Evolutionary conservation across 2,329 filamentous ascomycete genomes (phyloP).

Genomic region (Epichloe sibirici): DNA sequence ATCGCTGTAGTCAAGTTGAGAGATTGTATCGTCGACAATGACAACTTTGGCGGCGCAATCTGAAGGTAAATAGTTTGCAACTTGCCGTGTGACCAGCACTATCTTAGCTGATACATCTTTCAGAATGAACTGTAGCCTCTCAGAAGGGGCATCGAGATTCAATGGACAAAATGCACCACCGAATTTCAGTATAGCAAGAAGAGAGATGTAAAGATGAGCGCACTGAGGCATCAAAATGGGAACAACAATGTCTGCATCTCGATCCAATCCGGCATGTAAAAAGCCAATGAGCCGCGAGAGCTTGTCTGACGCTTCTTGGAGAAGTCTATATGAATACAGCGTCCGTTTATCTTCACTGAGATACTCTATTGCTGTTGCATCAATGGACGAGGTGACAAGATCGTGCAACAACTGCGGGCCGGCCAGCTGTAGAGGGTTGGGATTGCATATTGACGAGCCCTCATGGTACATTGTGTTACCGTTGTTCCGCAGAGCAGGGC

Average conservation of each 20-base stretch:
- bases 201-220: slow-evolving; percentile 62
- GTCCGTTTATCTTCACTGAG: slow-evolving; percentile 15
- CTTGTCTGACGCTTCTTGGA: slow-evolving; percentile 45
- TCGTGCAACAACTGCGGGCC: slow-evolving; percentile 40
- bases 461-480: slow-evolving; percentile 13
- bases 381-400: slow-evolving; percentile 38
- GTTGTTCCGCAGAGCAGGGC: not conserved
- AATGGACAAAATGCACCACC: slow-evolving; percentile 81
- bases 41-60: slow-evolving; percentile 23
- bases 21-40: slow-evolving; percentile 15
- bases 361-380: slow-evolving; percentile 21
- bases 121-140: slow-evolving; percentile 69
- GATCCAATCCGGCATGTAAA: slow-evolving; percentile 3
- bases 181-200: slow-evolving; percentile 66
- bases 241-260: slow-evolving; percentile 38
- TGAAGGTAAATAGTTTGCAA: slow-evolving; percentile 28
- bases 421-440: slow-evolving; percentile 24
- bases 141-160: slow-evolving; percentile 62
- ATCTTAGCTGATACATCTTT: slow-evolving; percentile 61
- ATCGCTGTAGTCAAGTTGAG: not conserved
- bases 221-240: slow-evolving; percentile 70
- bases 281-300: slow-evolving; percentile 40
- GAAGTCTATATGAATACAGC: slow-evolving; percentile 46
- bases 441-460: slow-evolving; percentile 34
- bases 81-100: slow-evolving; percentile 48